These are phyloP conservation scores for Vitis vinifera DNA, from an alignment of 164 flowering plant genomes.

Conservation along the genomic window ASM3070453v1 NC_081817.1:4077001-4077500, in stretches of 20 bases:
- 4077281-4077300: conserved; percentile 22
- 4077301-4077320: background rate
- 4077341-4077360: background rate
- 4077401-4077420: conserved; percentile 11
- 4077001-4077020: conserved; percentile 34
- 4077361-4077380: background rate
- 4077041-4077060: conserved; percentile 17
- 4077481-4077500: background rate
- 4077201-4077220: conserved; percentile 22
- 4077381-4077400: background rate
- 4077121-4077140: background rate
- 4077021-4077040: conserved; percentile 21
- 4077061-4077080: conserved; percentile 12
- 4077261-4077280: conserved; percentile 53
- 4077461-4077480: conserved; percentile 11
- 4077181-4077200: conserved; percentile 27
- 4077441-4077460: conserved; percentile 8
- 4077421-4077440: conserved; percentile 9
- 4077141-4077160: background rate
- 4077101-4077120: background rate
- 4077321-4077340: background rate
- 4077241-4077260: conserved; percentile 20
- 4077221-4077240: conserved; percentile 14
- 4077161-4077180: conserved; percentile 23
- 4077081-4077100: conserved; percentile 17